Conservation (phyloP, 805 yeast genomes). For the Candida nonsorbophila region DNA sequence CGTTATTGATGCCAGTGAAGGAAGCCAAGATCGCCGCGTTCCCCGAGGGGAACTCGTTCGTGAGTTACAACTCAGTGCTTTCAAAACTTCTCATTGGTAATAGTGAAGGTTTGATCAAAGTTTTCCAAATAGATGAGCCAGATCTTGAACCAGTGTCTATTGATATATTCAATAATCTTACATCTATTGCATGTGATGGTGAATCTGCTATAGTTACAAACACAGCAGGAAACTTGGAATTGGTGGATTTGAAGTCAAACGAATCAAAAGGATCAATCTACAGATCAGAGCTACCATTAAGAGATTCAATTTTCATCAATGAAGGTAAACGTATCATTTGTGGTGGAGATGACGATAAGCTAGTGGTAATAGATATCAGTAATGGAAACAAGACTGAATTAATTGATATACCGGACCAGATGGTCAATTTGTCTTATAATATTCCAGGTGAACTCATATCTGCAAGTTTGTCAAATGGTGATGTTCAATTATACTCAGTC, state of each 20-base stretch:
- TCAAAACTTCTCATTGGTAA: slow-evolving; percentile 46
- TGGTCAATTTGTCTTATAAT: slow-evolving; percentile 52
- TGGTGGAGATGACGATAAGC: slow-evolving; percentile 65
- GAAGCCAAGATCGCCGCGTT: slow-evolving; percentile 29
- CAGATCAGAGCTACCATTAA: slow-evolving; percentile 40
- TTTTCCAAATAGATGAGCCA: slow-evolving; percentile 41
- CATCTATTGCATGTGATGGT: slow-evolving; percentile 26
- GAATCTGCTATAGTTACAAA: slow-evolving; percentile 28
- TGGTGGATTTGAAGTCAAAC: slow-evolving; percentile 25
- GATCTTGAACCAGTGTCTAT: slow-evolving; percentile 59
- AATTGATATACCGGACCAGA: slow-evolving; percentile 46
- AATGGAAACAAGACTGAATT: slow-evolving; percentile 24
- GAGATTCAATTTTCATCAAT: slow-evolving; percentile 55
- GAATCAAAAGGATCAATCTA: slow-evolving; percentile 32
- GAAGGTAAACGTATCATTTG: slow-evolving; percentile 53
- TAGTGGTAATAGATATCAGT: slow-evolving; percentile 26
- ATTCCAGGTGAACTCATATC: slow-evolving; percentile 52
- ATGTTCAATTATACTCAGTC: slow-evolving; percentile 49
- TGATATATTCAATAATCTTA: slow-evolving; percentile 45
- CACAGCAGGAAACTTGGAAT: slow-evolving; percentile 39
- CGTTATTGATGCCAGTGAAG: slow-evolving; percentile 1
- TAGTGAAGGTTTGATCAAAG: slow-evolving; percentile 48
- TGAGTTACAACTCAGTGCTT: slow-evolving; percentile 14
- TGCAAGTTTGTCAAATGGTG: slow-evolving; percentile 56
- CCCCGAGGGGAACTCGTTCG: slow-evolving; percentile 36